Conservation (phyloP, 23 red algal genomes). For the Chondrus crispus region DNA sequence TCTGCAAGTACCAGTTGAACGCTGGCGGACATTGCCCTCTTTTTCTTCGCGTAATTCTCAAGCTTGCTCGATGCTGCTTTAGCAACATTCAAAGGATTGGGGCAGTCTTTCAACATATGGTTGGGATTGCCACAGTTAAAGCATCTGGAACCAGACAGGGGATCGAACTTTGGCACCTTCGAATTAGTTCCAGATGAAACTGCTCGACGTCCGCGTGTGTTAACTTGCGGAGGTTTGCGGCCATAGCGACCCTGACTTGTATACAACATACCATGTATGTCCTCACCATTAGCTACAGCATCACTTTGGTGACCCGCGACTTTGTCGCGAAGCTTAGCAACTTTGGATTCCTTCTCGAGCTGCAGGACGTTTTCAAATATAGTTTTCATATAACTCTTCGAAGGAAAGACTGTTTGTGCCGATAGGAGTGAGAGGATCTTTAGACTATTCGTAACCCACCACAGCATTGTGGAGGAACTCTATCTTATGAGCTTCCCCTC, state of each 20-base stretch:
- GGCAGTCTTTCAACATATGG: not conserved
- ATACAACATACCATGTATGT: not conserved
- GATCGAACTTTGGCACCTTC: not conserved
- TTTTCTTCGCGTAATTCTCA: not conserved
- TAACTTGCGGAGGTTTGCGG: not conserved
- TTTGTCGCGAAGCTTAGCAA: not conserved
- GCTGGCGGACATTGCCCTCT: not conserved
- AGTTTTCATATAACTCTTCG: not conserved
- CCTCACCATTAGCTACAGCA: not conserved
- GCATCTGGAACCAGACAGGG: not conserved
- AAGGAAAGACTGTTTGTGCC: not conserved
- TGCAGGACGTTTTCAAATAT: not conserved
- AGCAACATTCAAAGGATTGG: not conserved
- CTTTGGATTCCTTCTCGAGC: not conserved
- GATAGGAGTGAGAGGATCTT: not conserved
- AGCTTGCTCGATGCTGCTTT: not conserved
- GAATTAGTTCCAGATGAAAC: not conserved
- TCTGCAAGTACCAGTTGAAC: not conserved
- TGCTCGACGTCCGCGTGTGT: not conserved
- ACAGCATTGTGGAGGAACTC: not conserved
- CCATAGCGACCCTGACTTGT: not conserved
- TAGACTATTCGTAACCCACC: not conserved
- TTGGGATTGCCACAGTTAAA: not conserved
- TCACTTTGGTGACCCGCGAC: not conserved
- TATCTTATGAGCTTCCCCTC: not conserved